Percentiles rank a stretch among this genome's conserved stretches.
These are phyloP conservation scores for Microcyclospora tardicrescens DNA, from an alignment of 2,329 filamentous ascomycete genomes.

Conservation along the genomic window DNA sequence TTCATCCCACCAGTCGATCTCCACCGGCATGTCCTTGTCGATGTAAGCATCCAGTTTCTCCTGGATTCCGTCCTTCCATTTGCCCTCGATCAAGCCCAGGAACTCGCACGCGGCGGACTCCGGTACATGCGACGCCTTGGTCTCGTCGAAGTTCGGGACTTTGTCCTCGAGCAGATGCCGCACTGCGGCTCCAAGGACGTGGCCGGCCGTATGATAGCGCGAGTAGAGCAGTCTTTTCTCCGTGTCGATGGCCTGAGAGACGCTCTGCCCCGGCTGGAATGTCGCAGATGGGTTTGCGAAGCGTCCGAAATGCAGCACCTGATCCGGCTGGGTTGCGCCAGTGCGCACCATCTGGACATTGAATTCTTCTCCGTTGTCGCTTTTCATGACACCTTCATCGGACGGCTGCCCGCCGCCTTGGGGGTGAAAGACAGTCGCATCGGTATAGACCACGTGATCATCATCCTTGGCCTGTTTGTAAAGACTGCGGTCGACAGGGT, in stretches of 20 bases:
- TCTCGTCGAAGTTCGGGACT: constrained; percentile 28
- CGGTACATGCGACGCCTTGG: constrained; percentile 62
- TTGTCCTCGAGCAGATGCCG: constrained; percentile 41
- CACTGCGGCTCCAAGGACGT: constrained; percentile 58
- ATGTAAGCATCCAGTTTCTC: constrained; percentile 47
- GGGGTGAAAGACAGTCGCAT: constrained; percentile 59
- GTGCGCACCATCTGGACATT: constrained; percentile 45
- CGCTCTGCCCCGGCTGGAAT: constrained; percentile 32
- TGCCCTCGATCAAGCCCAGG: constrained; percentile 50
- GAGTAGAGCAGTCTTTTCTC: constrained; percentile 52
- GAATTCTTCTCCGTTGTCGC: constrained; percentile 27
- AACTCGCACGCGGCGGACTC: constrained; percentile 57
- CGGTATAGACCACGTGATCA: constrained; percentile 27
- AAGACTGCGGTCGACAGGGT: background rate
- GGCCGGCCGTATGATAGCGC: constrained; percentile 59
- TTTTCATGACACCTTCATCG: constrained; percentile 46
- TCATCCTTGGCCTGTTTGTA: constrained; percentile 5
- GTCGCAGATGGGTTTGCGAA: constrained; percentile 27
- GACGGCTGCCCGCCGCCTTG: constrained; percentile 65
- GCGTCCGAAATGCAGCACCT: constrained; percentile 53
- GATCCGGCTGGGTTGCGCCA: constrained; percentile 36
- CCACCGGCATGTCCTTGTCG: constrained; percentile 41
- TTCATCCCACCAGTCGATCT: constrained; percentile 56
- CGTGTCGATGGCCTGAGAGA: constrained; percentile 47
- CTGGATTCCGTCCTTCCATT: constrained; percentile 51